Base-by-base conservation (phyloP, 208 protist genomes). In the Crithidia expoeki region DNA sequence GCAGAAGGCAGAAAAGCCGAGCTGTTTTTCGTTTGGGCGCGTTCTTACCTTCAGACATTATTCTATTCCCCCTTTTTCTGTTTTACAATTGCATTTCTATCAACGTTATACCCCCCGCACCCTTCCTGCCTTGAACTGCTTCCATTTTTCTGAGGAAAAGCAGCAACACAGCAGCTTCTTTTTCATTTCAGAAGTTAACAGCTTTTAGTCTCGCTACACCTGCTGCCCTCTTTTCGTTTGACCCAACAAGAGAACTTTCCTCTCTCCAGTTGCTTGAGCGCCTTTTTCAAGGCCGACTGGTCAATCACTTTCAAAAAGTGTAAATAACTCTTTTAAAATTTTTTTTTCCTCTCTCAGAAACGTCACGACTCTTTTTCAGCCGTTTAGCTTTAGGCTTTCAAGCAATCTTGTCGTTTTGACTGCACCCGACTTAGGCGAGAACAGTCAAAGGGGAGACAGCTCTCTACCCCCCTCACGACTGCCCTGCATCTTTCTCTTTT, bases 241-340 rank as follows among this genome's bases (percentile, higher is more conserved):
- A 50, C 21, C 16, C 30, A 58, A 28, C 30, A 46, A 30, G 21
- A 9, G 11, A n/a, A n/a, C n/a, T n/a, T n/a, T n/a, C 40, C 5
- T 38, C 16, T 44, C 14, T 34, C 4, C 33, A 25, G 17, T 69
- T 28, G 11, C 57, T 57, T 57, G 62, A 23, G 62, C 12, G 50
- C 62, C 62, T 58, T 57, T 64, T 17, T 64, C 58, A 64, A 64
- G 58, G 61, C 44, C 49, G 17, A 49, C 57, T 16, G 1, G 25
- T 2, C 7, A 34, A 17, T 40, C 7, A 23, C 21, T 44, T 56
- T 67, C 25, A 19, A 56, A 6, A 14, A 19, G 4, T 19, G 10
- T 16, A 4, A n/a, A 12, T 4, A 32, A 25, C 11, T 49, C 27
- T 47, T 67, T 34, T 23, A 4, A 32, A 17, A 56, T 62, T 57